Evolutionary conservation across 2,329 filamentous ascomycete species (phyloP).

Genomic region (Graphiopsis chlorocephala): DNA sequence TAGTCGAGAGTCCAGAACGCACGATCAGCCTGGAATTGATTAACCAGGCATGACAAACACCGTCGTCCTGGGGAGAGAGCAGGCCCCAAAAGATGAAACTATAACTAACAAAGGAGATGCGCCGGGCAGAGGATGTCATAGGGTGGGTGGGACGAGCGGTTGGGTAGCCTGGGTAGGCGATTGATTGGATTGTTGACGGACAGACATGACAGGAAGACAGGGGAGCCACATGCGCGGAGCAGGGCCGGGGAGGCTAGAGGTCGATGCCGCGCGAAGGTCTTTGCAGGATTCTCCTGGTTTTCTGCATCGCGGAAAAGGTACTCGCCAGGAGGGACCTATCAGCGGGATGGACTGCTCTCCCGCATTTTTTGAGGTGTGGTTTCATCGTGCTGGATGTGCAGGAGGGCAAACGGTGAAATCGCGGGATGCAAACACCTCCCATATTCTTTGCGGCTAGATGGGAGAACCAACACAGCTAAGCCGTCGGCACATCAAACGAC

Average conservation of each 20-base stretch:
- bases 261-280: slow-evolving; percentile 10
- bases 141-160: background rate
- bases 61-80: slow-evolving; percentile 3
- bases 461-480: background rate
- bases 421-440: background rate
- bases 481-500: slow-evolving; percentile 11
- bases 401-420: background rate
- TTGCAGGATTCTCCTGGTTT: slow-evolving; percentile 13
- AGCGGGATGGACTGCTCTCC: background rate
- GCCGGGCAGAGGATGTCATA: background rate
- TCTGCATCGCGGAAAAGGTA: background rate
- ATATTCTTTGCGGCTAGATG: background rate
- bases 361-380: background rate
- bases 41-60: background rate
- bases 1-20: slow-evolving; percentile 1
- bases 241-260: slow-evolving; percentile 9
- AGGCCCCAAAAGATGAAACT: background rate
- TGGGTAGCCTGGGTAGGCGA: background rate
- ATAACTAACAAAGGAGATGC: background rate
- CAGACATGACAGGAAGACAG: background rate
- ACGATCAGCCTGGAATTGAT: background rate
- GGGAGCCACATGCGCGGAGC: slow-evolving; percentile 8
- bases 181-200: background rate
- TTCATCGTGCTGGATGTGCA: background rate
- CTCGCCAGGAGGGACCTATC: background rate